Base-by-base conservation (phyloP, 129 eudicot genomes). In the Sambucus nigra region DNA sequence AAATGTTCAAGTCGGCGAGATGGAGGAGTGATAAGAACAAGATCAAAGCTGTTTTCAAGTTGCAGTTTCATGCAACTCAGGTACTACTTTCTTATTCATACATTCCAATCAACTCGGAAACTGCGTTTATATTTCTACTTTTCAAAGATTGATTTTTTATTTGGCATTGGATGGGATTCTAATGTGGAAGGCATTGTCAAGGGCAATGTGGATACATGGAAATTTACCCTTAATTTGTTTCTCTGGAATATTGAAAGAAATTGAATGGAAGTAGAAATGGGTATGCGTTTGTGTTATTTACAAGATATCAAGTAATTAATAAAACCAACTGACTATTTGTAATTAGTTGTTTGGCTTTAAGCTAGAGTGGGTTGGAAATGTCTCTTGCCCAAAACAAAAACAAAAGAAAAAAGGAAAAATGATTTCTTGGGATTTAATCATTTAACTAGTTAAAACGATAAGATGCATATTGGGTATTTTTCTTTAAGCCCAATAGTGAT, bases 1-100 rank as follows among this genome's bases (percentile, higher is more conserved):
- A 79, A 68, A 86, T 86, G 99, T 86, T 86, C 51, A 82, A 80
- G 76, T 60, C 96, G 60, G 94, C 79, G 60, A 63, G 81, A 75
- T 86, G 99, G 99, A 82, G 95, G 78, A 82, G 71, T 60, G 99
- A 91, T 33, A 86, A 72, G 87, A 86, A 62, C 88, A 91, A 79
- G 91, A 61, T 86, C 82, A 91, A 83, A 74, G 78, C 73, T 78
- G 87, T 64, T 8, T 86, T 86, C 69, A 91, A 73, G 59, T 31
- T 91, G 61, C 95, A 79, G 77, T 91, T 91, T 71, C 84, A 75
- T 75, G 95, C 94, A 45, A 78, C 95, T 61, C 85, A 82, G 99
- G 99, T 91, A n/a, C n/a, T n/a, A 60, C 15, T n/a, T 21, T 22
- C 27, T 25, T 44, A 55, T 54, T 45, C 46, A 18, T 21, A 33